Conservation (phyloP, 352 stramenopile genomes). For the Phytophthora palmivora region DNA sequence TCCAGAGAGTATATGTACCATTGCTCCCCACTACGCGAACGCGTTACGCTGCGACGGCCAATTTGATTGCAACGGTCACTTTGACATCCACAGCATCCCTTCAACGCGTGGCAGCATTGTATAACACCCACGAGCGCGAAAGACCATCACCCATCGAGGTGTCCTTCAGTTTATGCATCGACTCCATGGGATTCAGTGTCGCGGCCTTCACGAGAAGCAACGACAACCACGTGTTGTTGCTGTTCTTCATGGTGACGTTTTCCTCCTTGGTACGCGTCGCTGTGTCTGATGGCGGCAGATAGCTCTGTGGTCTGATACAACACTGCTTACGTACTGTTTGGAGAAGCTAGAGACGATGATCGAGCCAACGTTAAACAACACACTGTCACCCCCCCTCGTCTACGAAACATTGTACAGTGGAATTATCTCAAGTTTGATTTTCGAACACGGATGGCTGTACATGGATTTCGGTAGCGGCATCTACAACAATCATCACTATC, state of each 20-base stretch:
- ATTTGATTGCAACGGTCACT: too few species aligned
- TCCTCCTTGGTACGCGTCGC: too few species aligned
- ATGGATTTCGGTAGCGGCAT: conserved; percentile 77
- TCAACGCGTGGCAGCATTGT: conserved; percentile 72
- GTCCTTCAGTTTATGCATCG: too few species aligned
- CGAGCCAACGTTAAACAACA: conserved; percentile 66
- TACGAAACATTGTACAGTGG: conserved; percentile 77
- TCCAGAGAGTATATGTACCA: too few species aligned
- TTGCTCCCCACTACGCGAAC: too few species aligned
- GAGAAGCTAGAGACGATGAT: conserved; percentile 65
- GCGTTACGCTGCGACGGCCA: too few species aligned
- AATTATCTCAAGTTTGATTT: conserved; percentile 50
- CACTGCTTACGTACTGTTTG: conserved; percentile 52
- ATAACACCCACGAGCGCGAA: conserved; percentile 67
- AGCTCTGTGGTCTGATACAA: conserved; percentile 53
- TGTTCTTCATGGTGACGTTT: conserved; percentile 47
- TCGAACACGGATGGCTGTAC: conserved; percentile 53
- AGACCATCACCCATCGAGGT: conserved; percentile 78
- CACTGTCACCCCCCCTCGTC: conserved; percentile 46
- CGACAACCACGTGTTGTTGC: conserved; percentile 67
- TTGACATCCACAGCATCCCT: too few species aligned
- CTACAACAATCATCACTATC: conserved; percentile 89
- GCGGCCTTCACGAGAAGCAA: conserved; percentile 78
- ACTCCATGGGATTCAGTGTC: conserved; percentile 53
- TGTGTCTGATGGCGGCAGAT: conserved; percentile 70